These are phyloP conservation scores for Bathelium albidoporum DNA, from an alignment of 495 filamentous ascomycete genomes.

Conservation along the genomic window DNA sequence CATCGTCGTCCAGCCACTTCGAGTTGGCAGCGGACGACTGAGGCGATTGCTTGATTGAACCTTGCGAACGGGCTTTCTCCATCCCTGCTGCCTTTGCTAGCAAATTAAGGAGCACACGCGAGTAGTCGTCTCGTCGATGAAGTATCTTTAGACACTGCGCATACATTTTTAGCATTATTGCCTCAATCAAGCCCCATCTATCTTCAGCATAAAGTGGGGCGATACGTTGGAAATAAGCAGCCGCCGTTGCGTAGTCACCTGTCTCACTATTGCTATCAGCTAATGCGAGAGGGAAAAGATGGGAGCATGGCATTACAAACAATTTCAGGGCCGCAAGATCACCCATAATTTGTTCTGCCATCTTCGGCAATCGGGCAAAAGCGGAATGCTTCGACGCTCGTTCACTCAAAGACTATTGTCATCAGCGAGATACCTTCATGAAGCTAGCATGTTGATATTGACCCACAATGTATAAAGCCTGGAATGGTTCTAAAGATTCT, in stretches of 20 bases:
- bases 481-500: slow-evolving; percentile 12
- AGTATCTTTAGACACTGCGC: slow-evolving; percentile 73
- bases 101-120: slow-evolving; percentile 61
- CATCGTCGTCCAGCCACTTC: slow-evolving; percentile 34
- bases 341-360: slow-evolving; percentile 63
- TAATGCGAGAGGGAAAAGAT: background rate
- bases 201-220: slow-evolving; percentile 72
- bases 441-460: background rate
- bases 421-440: background rate
- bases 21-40: slow-evolving; percentile 1
- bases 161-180: slow-evolving; percentile 76
- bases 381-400: slow-evolving; percentile 47
- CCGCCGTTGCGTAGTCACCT: slow-evolving; percentile 61
- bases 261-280: slow-evolving; percentile 37
- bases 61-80: slow-evolving; percentile 38
- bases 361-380: slow-evolving; percentile 63
- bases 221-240: slow-evolving; percentile 69
- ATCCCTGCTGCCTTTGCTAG: slow-evolving; percentile 60
- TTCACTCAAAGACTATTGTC: slow-evolving; percentile 29
- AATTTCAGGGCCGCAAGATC: slow-evolving; percentile 82
- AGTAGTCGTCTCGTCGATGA: slow-evolving; percentile 66
- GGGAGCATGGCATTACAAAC: slow-evolving; percentile 31
- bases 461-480: slow-evolving; percentile 12
- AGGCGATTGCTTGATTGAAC: slow-evolving; percentile 31
- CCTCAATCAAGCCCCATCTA: slow-evolving; percentile 70